Percentiles rank a stretch among this genome's conserved stretches.
phyloP scores from a whole-genome alignment of 2,329 filamentous ascomycete genomes.

The Metarhizium robertsii region DNA sequence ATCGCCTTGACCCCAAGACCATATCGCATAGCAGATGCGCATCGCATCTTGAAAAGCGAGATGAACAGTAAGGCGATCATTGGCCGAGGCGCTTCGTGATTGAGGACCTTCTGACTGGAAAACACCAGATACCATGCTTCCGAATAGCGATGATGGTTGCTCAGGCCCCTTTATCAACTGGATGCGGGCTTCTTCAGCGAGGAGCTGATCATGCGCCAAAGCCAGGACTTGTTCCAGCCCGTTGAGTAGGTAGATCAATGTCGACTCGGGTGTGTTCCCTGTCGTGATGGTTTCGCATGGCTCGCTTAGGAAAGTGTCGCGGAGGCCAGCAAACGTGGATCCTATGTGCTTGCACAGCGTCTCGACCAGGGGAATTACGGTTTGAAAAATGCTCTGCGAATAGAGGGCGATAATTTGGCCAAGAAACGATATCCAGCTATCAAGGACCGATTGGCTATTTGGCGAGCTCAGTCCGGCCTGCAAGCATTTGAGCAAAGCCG shows the following conservation, averaged over 20 bases:
- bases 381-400: constrained; percentile 76
- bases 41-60: constrained; percentile 97
- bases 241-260: constrained; percentile 78
- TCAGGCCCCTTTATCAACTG: constrained; percentile 68
- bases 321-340: constrained; percentile 61
- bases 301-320: constrained; percentile 45
- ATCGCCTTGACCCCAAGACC: constrained; percentile 75
- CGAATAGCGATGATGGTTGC: constrained; percentile 80
- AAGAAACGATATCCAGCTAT: constrained; percentile 86
- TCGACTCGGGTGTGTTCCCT: constrained; percentile 49
- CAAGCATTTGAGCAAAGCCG: constrained; percentile 72
- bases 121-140: constrained; percentile 87
- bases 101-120: constrained; percentile 72
- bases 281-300: not conserved
- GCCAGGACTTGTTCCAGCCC: constrained; percentile 87
- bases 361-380: constrained; percentile 82
- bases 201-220: constrained; percentile 71
- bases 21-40: constrained; percentile 83
- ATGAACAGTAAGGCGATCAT: constrained; percentile 84
- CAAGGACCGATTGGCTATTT: constrained; percentile 66
- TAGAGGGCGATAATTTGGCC: constrained; percentile 78
- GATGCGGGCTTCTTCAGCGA: constrained; percentile 63
- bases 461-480: constrained; percentile 69
- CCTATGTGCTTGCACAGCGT: constrained; percentile 76
- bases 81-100: constrained; percentile 76